phyloP scores from a whole-genome alignment of 345 rosid species.

The Brassica incana region DNA sequence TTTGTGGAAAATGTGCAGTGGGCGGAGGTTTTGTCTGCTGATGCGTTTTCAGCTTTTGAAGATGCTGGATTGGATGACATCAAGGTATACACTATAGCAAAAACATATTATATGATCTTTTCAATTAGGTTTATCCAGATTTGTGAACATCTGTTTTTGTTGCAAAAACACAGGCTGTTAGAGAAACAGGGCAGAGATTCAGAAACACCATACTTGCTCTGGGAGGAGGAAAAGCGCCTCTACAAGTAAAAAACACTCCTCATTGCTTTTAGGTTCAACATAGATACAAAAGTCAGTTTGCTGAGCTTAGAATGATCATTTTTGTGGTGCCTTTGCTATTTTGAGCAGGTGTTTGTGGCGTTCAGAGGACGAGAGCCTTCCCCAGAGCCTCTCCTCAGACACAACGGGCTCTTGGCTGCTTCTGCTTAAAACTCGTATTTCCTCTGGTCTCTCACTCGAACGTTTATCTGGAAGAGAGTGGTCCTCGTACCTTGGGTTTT shows the following conservation, averaged over 20 bases:
- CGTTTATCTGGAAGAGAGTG: neutral
- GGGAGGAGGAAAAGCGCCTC: conserved; percentile 94
- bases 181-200: conserved; percentile 80
- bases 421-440: conserved; percentile 38
- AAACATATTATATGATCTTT: conserved; percentile 3
- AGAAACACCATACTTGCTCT: conserved; percentile 91
- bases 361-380: conserved; percentile 98
- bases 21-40: conserved; percentile 98
- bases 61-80: conserved; percentile 79
- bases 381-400: conserved; percentile 83
- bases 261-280: neutral
- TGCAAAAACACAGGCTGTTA: conserved; percentile 65
- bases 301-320: neutral
- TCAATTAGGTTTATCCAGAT: neutral
- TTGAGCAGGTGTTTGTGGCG: conserved; percentile 74
- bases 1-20: conserved; percentile 55
- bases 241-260: conserved; percentile 47
- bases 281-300: too few relatives aligned
- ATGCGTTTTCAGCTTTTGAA: conserved; percentile 99
- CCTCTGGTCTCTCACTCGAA: neutral
- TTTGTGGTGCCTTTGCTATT: too few relatives aligned
- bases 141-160: conserved; percentile 10
- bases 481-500: neutral
- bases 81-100: conserved; percentile 54
- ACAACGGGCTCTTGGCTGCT: conserved; percentile 71